A percentile compares a stretch with the other conserved stretches of the same genome.
Conservation (phyloP, 345 rosid genomes). For the Eucalyptus shirleyi region DNA sequence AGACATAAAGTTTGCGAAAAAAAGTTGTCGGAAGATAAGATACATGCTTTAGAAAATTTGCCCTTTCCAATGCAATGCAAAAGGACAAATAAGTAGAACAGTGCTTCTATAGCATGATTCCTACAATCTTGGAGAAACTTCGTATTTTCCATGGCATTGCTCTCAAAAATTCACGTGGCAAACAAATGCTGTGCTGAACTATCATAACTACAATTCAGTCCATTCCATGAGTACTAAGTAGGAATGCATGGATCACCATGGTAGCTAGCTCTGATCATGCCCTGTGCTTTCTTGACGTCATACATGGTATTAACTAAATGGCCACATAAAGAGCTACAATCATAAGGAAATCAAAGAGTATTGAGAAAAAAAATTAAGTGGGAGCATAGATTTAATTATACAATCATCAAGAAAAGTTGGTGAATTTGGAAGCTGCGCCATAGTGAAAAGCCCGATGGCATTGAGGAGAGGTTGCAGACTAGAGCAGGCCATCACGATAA, state of each 20-base stretch:
- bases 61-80: no score
- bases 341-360: neutral
- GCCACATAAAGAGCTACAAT: neutral
- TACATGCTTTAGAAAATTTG: no score
- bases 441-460: constrained; percentile 13
- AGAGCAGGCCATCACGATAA: no score
- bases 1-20: no score
- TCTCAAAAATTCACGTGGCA: neutral
- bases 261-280: neutral
- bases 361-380: neutral
- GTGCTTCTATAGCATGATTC: no score
- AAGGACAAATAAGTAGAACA: no score
- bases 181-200: neutral
- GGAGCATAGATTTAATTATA: neutral
- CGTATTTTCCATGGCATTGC: no score
- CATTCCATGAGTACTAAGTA: neutral
- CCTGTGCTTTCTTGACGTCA: neutral
- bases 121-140: no score
- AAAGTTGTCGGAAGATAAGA: no score
- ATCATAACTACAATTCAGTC: constrained; percentile 3
- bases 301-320: constrained; percentile 13
- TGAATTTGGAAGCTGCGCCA: constrained; percentile 1
- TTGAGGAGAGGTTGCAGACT: no score
- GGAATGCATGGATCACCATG: constrained; percentile 21
- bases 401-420: neutral